A percentile compares a stretch with the other conserved stretches of the same genome.
These are phyloP conservation scores for Cutaneotrichosporon dermatis DNA, from an alignment of 1,284 basidiomycete genomes.

Conservation along the genomic window DNA sequence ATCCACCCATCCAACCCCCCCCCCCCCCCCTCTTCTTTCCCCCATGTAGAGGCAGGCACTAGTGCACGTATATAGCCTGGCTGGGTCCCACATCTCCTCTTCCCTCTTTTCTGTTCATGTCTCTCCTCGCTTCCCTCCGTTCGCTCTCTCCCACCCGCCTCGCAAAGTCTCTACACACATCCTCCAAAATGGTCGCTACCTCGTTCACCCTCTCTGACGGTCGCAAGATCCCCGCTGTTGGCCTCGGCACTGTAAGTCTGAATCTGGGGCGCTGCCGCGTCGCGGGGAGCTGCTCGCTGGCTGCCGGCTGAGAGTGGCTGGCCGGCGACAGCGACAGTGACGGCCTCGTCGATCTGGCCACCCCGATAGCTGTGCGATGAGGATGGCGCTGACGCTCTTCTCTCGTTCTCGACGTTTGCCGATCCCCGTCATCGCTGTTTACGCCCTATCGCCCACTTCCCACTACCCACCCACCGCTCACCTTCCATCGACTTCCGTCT, in stretches of 20 bases:
- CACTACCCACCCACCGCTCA: too few species aligned
- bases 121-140: not conserved
- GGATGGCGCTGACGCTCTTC: not conserved
- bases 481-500: too few species aligned
- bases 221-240: constrained; percentile 47
- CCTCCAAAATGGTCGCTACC: constrained; percentile 26
- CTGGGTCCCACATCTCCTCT: not conserved
- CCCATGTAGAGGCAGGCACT: too few species aligned
- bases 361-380: not conserved
- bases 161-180: not conserved
- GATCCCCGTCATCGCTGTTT: too few species aligned
- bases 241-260: constrained; percentile 52
- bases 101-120: not conserved
- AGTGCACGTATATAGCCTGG: too few species aligned
- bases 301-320: too few species aligned
- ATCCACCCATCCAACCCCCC: not conserved
- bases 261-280: not conserved
- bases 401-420: too few species aligned
- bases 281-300: too few species aligned
- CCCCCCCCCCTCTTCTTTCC: too few species aligned
- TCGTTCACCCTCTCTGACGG: constrained; percentile 48
- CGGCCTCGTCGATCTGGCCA: too few species aligned
- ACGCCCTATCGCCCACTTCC: not conserved
- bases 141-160: not conserved
- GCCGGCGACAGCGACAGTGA: too few species aligned